These are phyloP conservation scores for Cadophora sp. DNA, from an alignment of 2,329 filamentous ascomycete species.

Conservation along the genomic window DNA sequence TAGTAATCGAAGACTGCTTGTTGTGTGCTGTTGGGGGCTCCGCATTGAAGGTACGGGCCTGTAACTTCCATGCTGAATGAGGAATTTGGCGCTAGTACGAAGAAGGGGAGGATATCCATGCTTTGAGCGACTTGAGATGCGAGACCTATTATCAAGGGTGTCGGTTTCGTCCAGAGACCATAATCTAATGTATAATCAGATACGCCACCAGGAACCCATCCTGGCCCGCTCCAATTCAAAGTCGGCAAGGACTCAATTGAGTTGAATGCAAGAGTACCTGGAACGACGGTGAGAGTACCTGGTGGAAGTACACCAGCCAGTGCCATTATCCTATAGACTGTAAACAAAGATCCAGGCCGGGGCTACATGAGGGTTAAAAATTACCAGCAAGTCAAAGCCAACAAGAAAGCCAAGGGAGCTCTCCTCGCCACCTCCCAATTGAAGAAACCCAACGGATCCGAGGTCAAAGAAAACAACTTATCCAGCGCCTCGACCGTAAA, in stretches of 20 bases:
- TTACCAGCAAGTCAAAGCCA: conserved; percentile 19
- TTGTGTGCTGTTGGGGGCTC: neutral
- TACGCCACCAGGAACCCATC: neutral
- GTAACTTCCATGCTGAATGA: conserved; percentile 10
- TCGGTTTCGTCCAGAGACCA: neutral
- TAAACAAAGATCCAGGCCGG: neutral
- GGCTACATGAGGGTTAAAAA: neutral
- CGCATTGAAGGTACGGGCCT: conserved; percentile 19
- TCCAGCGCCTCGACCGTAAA: conserved; percentile 14
- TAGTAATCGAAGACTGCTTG: conserved; percentile 19
- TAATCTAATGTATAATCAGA: neutral
- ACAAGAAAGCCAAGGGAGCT: neutral
- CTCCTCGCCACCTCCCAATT: conserved; percentile 1
- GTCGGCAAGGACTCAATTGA: neutral
- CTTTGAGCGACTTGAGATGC: neutral
- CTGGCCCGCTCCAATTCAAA: neutral
- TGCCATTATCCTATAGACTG: conserved; percentile 8
- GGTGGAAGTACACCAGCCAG: conserved; percentile 12
- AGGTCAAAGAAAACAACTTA: conserved; percentile 16
- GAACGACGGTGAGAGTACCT: conserved; percentile 18
- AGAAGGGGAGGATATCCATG: conserved; percentile 6
- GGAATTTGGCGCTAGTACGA: neutral
- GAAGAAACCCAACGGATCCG: conserved; percentile 17
- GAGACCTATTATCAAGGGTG: neutral
- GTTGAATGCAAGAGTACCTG: neutral